Evolutionary conservation across 2,329 filamentous ascomycete species (phyloP), one percentile per base, ranked within the genome.

Genomic region (Nigrospora sphaerica): DNA sequence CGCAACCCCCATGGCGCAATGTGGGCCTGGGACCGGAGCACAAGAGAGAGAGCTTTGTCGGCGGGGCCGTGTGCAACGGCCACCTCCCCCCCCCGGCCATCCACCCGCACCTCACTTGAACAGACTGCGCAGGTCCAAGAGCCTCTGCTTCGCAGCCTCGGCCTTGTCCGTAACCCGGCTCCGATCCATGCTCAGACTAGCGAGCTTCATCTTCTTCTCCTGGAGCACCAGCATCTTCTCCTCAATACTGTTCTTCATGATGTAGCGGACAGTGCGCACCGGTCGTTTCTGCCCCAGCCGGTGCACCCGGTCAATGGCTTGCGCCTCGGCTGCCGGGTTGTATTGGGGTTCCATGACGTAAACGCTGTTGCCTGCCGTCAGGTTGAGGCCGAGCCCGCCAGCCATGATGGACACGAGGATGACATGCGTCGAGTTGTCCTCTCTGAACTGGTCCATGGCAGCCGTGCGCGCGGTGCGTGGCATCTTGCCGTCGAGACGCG

Each of bases 261-360:
- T 85, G 64, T 88, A 97, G 34, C 91, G 81, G 34, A 88, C 83
- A 2, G 90, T 95, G n/a, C 79, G 78, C 0, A 98, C 93, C 12
- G 84, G 80, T n/a, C 93, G 77, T 57, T 81, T 93, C 71, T 98
- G 93, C 0, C 93, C 91, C 2, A 96, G 73, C 16, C 91, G 83
- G 63, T 95, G 91, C 6, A 98, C 88, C 31, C 93, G 88, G 62
- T 97, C 93, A 9, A 97, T 78, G 2, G 93, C 93, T 67, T 98
- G 93, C 6, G 90, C 88, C 65, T 98, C 92, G 0, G 91, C 89
- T 0, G 90, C 91, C 0, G 93, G 93, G 59, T 98, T 98, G 71
- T 92, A 98, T 61, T 96, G 91, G 6, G 93, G 93, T 63, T 98
- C 93, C 92, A 98, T 97, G 57, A 97, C 86, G 63, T 93, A 97